phyloP scores from a whole-genome alignment of 208 protist species.

The Leishmania braziliensis region DNA sequence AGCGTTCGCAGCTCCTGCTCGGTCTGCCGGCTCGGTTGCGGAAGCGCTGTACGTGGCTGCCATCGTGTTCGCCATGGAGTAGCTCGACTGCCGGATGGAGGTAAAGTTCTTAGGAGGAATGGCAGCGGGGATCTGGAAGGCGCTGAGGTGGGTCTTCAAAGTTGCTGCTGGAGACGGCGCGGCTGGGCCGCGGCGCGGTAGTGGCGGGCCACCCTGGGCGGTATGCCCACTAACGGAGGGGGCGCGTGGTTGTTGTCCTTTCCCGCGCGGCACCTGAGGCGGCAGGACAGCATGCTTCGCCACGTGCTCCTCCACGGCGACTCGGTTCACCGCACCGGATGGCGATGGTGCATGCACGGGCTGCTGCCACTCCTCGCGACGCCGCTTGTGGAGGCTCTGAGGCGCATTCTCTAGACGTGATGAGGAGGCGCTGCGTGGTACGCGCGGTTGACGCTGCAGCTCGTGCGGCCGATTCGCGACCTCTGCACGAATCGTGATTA shows the following conservation, averaged over 20 bases:
- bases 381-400: slow-evolving; percentile 17
- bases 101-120: slow-evolving; percentile 44
- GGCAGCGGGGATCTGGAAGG: slow-evolving; percentile 37
- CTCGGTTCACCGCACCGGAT: slow-evolving; percentile 4
- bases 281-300: background rate
- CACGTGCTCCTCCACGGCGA: slow-evolving; percentile 15
- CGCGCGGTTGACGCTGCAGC: slow-evolving; percentile 47
- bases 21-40: background rate
- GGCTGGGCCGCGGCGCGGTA: slow-evolving; percentile 66
- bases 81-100: slow-evolving; percentile 42
- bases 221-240: slow-evolving; percentile 57
- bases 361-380: slow-evolving; percentile 7
- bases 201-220: slow-evolving; percentile 60
- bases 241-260: slow-evolving; percentile 30
- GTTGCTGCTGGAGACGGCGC: slow-evolving; percentile 27
- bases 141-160: slow-evolving; percentile 12
- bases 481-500: slow-evolving; percentile 73
- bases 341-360: background rate
- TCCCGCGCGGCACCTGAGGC: slow-evolving; percentile 21
- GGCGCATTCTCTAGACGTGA: slow-evolving; percentile 17
- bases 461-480: slow-evolving; percentile 67
- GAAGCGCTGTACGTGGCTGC: slow-evolving; percentile 1
- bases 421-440: slow-evolving; percentile 58
- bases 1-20: background rate
- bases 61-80: slow-evolving; percentile 59